Base-by-base conservation (phyloP, 1,284 basidiomycete species). In the Lentinula novae-zelandiae region DNA sequence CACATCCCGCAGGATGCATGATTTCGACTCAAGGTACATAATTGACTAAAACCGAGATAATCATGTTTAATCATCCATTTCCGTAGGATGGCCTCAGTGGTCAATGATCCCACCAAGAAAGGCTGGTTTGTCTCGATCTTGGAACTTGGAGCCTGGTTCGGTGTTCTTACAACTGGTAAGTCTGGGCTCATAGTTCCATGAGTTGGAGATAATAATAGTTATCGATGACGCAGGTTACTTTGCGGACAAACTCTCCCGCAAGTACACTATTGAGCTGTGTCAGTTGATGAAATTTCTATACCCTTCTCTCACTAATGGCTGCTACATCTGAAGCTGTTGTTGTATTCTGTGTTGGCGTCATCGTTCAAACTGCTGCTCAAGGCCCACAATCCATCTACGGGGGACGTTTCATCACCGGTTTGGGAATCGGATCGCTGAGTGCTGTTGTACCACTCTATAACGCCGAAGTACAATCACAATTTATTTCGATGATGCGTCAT, bases 361-460 rank as follows among this genome's bases (percentile, higher is more conserved):
- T 89, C 57, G 86, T 87, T 1, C 87, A 89, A 65, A 83, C 83
- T 8, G 69, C 82, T 2, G 86, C 87, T 2, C 79, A 76, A 62
- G 72, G 70, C 1, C 76, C 85, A 0, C 72, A 76, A 0, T 86
- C 84, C 0, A 91, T 92, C 67, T 87, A 79, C 67, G 89, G 82
- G 67, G 89, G 89, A 59, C 83, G 90, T 38, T 90, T 90, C 66
- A 73, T 92, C 55, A 90, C 89, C 57, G 90, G 90, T 80, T 71
- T 90, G 52, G 89, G 89, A 61, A 85, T 92, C 48, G 90, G 90
- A 54, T 87, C 88, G 2, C 76, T 91, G 46, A 88, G 85, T 67
- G 89, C 90, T 84, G 80, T 80, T 33, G 87, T 92, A 10, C 90
- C 90, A 6, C 73, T 90, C 8, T 93, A 91, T 79, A 93, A 93